Evolutionary conservation across 176 grass and related monocot species (phyloP), one percentile per base, ranked within the genome.

Genomic region (Echinochloa phyllopogon): DNA sequence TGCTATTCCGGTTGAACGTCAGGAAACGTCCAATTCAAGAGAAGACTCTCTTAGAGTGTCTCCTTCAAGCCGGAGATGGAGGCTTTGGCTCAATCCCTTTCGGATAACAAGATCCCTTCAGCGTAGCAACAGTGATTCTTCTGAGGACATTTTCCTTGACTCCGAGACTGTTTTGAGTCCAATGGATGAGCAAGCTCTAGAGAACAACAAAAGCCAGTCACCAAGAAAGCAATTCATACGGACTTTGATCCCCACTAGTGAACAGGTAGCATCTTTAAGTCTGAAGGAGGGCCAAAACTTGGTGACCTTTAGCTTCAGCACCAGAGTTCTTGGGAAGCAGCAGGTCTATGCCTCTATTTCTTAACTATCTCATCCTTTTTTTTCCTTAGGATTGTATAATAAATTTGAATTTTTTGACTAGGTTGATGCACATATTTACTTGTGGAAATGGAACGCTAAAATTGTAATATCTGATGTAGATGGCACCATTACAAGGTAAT

Each of bases 391-490:
- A 69, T 80, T 56, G 6, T 62, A 27, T 60, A 82, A 29, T 91
- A 57, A 87, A 84, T 57, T 86, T 59, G 69, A 37, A 73, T 93
- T 29, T 67, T 86, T 84, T 72, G 76, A 45, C 79, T 86, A 99
- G 97, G 97, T 99, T 76, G 96, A 99, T 86, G 96, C 96, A 60
- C 96, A 99, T 77, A 94, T 99, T 53, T 99, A 99, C 52, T 82
- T 99, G 70, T 99, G 93, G 96, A 96, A 96, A 76, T 99, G 96
- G 96, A 96, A 96, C 84, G 90, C 96, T 63, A 88, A 94, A 86
- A 99, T 99, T 75, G 96, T 99, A 27, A 99, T 99, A 85, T 99
- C 96, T 84, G 96, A 99, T 87, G 96, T 99, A n/a, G 96, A 99
- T 88, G 96, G 96, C 73, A 99, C 96, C 65, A 99, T 99, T 78